These are phyloP conservation scores for Ceratorhiza oryzae-sativae DNA, from an alignment of 1,284 basidiomycete genomes.

Conservation along the genomic window DNA sequence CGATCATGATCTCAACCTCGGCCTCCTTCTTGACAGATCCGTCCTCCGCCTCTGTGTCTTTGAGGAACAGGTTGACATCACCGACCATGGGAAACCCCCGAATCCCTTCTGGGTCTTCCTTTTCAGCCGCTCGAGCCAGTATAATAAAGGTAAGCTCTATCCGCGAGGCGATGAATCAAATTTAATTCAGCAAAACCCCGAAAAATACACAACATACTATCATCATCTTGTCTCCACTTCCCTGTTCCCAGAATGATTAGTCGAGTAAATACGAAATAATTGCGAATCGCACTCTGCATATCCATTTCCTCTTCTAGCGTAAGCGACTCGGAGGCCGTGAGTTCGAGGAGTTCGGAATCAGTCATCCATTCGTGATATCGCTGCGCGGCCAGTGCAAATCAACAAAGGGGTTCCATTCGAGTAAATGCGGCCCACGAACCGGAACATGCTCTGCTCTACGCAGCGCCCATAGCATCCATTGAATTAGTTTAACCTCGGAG, in stretches of 20 bases:
- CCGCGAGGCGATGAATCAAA: slow-evolving; percentile 10
- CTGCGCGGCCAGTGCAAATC: slow-evolving; percentile 52
- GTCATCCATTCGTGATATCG: slow-evolving; percentile 94
- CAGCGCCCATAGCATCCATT: not conserved
- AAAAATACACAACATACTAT: slow-evolving; percentile 63
- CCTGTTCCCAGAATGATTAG: slow-evolving; percentile 54
- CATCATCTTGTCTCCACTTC: slow-evolving; percentile 87
- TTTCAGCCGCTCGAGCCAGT: slow-evolving; percentile 56
- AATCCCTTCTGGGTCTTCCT: slow-evolving; percentile 49
- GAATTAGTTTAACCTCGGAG: not conserved
- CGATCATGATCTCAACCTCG: slow-evolving; percentile 82
- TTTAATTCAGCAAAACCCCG: not conserved
- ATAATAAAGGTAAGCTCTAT: slow-evolving; percentile 92
- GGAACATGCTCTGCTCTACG: slow-evolving; percentile 65
- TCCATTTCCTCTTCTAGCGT: slow-evolving; percentile 84
- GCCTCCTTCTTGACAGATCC: slow-evolving; percentile 54
- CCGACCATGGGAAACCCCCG: slow-evolving; percentile 78
- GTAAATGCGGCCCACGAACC: slow-evolving; percentile 51
- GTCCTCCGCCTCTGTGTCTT: slow-evolving; percentile 53
- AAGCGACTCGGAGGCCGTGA: slow-evolving; percentile 88
- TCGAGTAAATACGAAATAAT: not conserved
- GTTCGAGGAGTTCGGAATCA: slow-evolving; percentile 71
- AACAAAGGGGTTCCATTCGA: slow-evolving; percentile 13
- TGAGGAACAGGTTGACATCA: slow-evolving; percentile 91
- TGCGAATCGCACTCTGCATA: slow-evolving; percentile 79